phyloP scores from a whole-genome alignment of 2,329 filamentous ascomycete genomes.

The Fusarium armeniacum region DNA sequence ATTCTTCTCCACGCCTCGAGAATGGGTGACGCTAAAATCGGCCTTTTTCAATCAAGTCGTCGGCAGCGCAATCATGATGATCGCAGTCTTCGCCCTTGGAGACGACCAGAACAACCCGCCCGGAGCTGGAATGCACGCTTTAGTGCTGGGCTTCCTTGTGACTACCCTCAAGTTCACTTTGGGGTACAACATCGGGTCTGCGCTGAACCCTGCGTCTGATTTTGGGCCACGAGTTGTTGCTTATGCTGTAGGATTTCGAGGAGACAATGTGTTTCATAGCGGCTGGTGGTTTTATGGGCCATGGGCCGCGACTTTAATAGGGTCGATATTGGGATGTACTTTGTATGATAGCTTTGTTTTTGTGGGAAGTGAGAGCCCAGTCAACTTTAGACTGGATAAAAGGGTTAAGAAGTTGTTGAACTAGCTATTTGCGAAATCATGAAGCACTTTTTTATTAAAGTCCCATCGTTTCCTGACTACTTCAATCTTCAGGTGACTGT shows the following conservation, averaged over 20 bases:
- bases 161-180: constrained; percentile 55
- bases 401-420: neutral
- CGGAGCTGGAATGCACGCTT: constrained; percentile 55
- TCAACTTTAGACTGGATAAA: constrained; percentile 17
- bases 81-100: constrained; percentile 55
- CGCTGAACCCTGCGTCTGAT: constrained; percentile 57
- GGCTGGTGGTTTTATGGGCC: constrained; percentile 50
- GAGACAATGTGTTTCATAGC: constrained; percentile 48
- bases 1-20: constrained; percentile 53
- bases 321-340: constrained; percentile 21
- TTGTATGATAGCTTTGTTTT: constrained; percentile 37
- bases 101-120: constrained; percentile 58
- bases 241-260: constrained; percentile 52
- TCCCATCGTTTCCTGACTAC: neutral
- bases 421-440: neutral
- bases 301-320: constrained; percentile 31
- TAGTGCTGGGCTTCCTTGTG: constrained; percentile 55
- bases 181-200: constrained; percentile 56
- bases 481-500: neutral
- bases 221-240: constrained; percentile 54
- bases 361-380: constrained; percentile 36
- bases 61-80: constrained; percentile 54
- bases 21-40: constrained; percentile 44
- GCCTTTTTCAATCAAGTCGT: constrained; percentile 56
- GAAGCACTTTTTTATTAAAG: neutral